Percentiles rank a stretch among this genome's conserved stretches.
phyloP scores from a whole-genome alignment of 2,329 filamentous ascomycete species.

The Xylaria sp. region DNA sequence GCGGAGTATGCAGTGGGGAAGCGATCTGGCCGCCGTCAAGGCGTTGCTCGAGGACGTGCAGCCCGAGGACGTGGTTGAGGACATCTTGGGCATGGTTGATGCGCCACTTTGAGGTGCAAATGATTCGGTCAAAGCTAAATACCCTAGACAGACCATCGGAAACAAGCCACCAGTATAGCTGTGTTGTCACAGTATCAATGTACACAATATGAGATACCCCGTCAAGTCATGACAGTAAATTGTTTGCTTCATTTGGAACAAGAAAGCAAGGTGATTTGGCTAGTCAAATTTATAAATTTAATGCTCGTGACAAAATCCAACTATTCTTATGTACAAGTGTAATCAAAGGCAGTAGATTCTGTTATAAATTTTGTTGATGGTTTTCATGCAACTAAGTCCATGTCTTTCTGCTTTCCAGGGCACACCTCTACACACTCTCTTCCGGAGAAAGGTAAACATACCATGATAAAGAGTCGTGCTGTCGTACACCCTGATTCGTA shows the following conservation, averaged over 20 bases:
- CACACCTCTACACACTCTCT: background rate
- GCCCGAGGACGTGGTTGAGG: conserved; percentile 72
- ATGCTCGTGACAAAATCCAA: background rate
- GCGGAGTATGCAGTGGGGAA: conserved; percentile 93
- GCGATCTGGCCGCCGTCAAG: conserved; percentile 75
- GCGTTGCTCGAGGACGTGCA: conserved; percentile 71
- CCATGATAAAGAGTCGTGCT: conserved; percentile 22
- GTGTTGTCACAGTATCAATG: background rate
- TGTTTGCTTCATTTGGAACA: background rate
- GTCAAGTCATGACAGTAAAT: background rate
- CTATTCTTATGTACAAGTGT: background rate
- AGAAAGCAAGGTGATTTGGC: background rate
- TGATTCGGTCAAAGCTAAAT: background rate
- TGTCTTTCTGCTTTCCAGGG: background rate
- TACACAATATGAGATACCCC: conserved; percentile 8
- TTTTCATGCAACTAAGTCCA: background rate
- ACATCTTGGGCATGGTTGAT: conserved; percentile 68
- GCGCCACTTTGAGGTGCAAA: conserved; percentile 58
- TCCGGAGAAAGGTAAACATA: background rate
- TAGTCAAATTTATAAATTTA: background rate
- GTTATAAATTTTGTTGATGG: background rate
- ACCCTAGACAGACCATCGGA: background rate
- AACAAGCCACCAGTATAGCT: background rate
- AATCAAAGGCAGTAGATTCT: background rate
- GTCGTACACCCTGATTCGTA: conserved; percentile 27